phyloP scores from a whole-genome alignment of 2,329 filamentous ascomycete genomes.

The Aspergillus pseudoglaucus region DNA sequence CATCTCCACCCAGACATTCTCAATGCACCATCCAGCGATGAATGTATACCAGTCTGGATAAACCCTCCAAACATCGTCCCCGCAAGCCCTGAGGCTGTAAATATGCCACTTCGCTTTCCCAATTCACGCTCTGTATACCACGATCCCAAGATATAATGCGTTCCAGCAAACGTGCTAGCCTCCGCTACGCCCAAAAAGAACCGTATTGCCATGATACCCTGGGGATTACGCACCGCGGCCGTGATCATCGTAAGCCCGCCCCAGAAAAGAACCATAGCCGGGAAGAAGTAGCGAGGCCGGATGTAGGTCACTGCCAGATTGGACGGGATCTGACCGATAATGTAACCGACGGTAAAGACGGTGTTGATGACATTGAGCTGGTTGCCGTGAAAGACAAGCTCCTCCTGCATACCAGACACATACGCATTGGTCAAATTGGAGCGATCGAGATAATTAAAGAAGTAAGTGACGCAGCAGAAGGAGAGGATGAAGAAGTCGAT shows the following conservation, averaged over 20 bases:
- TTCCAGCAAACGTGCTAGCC: slow-evolving; percentile 27
- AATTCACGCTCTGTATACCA: slow-evolving; percentile 40
- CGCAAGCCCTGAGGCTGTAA: slow-evolving; percentile 27
- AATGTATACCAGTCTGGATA: slow-evolving; percentile 30
- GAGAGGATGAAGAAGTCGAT: slow-evolving; percentile 45
- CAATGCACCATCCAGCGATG: slow-evolving; percentile 18
- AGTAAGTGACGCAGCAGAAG: slow-evolving; percentile 43
- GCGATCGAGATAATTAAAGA: slow-evolving; percentile 44
- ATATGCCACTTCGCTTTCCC: slow-evolving; percentile 32
- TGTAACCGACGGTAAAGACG: slow-evolving; percentile 20
- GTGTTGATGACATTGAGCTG: slow-evolving; percentile 22
- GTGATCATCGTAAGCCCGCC: slow-evolving; percentile 27
- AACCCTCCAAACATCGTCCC: slow-evolving; percentile 34
- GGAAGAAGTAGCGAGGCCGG: slow-evolving; percentile 21
- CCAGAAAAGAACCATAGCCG: slow-evolving; percentile 25
- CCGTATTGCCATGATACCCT: slow-evolving; percentile 29
- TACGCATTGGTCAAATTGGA: slow-evolving; percentile 46
- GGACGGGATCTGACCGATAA: slow-evolving; percentile 19
- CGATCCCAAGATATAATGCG: slow-evolving; percentile 34
- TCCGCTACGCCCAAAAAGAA: slow-evolving; percentile 33
- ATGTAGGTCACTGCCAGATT: slow-evolving; percentile 21
- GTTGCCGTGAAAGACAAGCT: slow-evolving; percentile 25
- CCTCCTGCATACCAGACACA: slow-evolving; percentile 31
- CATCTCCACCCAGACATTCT: slow-evolving; percentile 30
- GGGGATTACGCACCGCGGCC: slow-evolving; percentile 21